phyloP scores from a whole-genome alignment of 305 asterid genomes.

The Fraxinus sp. region DNA sequence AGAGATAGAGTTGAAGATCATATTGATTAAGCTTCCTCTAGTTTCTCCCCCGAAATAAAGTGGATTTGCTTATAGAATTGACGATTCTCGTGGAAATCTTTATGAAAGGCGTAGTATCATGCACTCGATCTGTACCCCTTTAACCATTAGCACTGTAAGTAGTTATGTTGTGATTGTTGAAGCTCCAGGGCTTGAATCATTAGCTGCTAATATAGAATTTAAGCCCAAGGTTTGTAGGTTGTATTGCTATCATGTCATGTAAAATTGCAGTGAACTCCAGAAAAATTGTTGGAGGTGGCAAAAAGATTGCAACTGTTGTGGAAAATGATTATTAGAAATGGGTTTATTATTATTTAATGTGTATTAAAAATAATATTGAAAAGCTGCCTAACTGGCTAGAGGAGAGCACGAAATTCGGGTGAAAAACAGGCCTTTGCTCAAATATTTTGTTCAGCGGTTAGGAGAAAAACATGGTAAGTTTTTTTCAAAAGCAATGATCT shows the following conservation, averaged over 20 bases:
- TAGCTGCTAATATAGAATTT: background rate
- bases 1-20: conserved; percentile 42
- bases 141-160: background rate
- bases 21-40: conserved; percentile 25
- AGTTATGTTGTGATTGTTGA: background rate
- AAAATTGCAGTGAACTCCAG: background rate
- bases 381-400: background rate
- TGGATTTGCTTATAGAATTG: background rate
- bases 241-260: background rate
- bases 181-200: background rate
- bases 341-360: background rate
- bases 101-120: background rate
- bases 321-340: background rate
- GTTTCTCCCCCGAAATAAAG: conserved; percentile 16
- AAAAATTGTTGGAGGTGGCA: conserved; percentile 1
- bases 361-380: background rate
- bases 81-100: background rate
- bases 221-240: background rate
- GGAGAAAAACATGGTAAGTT: background rate
- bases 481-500: background rate
- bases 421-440: background rate
- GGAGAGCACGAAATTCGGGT: background rate
- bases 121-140: background rate
- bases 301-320: background rate
- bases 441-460: background rate